Evolutionary conservation across 148 eudicot genomes (phyloP).

Genomic region (Chenopodium berlandieri): DNA sequence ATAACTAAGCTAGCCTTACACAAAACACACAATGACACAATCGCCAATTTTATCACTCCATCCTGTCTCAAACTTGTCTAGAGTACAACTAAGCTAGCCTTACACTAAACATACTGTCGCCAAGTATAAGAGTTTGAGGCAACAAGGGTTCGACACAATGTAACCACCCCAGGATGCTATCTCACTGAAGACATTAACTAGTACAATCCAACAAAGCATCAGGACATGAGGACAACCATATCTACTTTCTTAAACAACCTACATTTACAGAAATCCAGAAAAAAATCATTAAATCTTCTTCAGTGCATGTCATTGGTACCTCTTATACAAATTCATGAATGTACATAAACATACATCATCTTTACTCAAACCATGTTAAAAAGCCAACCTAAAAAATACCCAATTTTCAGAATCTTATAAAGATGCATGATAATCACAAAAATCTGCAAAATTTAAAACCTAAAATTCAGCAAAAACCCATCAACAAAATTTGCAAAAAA

Average conservation of each 20-base stretch:
- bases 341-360: background rate
- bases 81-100: background rate
- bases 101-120: background rate
- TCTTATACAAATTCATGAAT: background rate
- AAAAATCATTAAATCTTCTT: background rate
- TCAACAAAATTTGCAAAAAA: background rate
- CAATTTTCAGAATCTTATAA: constrained; percentile 6
- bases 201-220: background rate
- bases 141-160: background rate
- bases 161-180: background rate
- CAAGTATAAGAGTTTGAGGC: background rate
- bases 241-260: constrained; percentile 2
- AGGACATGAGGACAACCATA: background rate
- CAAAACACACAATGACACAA: too few relatives aligned
- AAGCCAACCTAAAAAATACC: background rate
- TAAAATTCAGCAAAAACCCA: background rate
- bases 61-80: background rate
- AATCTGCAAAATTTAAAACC: background rate
- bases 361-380: background rate
- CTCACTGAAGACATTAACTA: background rate
- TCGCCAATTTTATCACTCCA: too few relatives aligned
- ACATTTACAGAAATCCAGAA: background rate
- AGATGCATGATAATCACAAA: background rate
- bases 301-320: background rate
- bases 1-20: too few relatives aligned